Evolutionary conservation across 805 yeast genomes (phyloP), one percentile per base, ranked within the genome.

Genomic region (Lachancea sp.): DNA sequence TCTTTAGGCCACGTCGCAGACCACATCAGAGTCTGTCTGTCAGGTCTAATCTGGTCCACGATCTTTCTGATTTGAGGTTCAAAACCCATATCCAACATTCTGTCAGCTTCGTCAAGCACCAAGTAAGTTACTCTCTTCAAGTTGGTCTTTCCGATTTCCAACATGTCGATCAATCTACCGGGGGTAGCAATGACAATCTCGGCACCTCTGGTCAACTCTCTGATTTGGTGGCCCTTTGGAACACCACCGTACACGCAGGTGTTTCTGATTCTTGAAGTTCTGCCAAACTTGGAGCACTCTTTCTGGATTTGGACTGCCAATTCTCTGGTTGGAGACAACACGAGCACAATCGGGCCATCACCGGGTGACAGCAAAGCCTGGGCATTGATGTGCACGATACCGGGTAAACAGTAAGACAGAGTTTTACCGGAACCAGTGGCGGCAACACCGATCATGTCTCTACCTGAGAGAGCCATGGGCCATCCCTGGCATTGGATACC

Each of bases 1-100:
- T 87, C 95, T 76, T 89, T 90, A 58, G 98, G 98, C 98, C 98
- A 92, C 42, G 98, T 92, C 54, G 98, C 98, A 48, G 97, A 90
- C 97, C 97, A 92, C 97, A 92, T 87, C 57, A 90, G 75, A 46
- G 98, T 92, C 73, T 92, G 98, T 75, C 97, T 88, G 68, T 92
- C 98, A 47, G 98, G 98, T 74, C 98, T 85, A 64, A 92, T 92
- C 75, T 90, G 97, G 57, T 83, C 89, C 53, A 92, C 90, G 67
- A 92, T 92, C 71, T 90, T 90, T 76, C 98, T 82, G 68, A 92
- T 92, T 77, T 90, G 97, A 54, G 97, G 97, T 75, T 92, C 98
- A 67, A 92, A 92, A 67, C 98, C 98, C 98, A 92, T 92, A 74
- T 92, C 98, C 71, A 92, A 79, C 98, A 92, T 92, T 76, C 98